Conservation (phyloP, 2,329 filamentous ascomycete species). For the Fusarium humuli region DNA sequence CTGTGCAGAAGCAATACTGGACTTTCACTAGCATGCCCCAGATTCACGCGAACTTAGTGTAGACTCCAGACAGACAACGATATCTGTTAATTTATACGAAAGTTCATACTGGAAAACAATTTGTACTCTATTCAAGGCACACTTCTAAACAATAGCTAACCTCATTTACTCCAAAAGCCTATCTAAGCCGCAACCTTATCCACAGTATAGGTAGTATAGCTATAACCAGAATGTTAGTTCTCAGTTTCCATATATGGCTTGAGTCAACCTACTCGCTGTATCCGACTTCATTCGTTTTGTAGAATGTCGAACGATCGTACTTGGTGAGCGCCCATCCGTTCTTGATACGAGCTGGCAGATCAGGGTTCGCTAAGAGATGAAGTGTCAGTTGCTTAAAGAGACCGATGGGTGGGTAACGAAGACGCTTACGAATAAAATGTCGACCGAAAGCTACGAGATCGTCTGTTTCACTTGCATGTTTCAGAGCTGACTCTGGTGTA, state of each 20-base stretch:
- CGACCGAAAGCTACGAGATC: slow-evolving; percentile 51
- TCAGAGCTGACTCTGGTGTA: slow-evolving; percentile 42
- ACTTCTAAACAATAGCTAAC: fast-evolving
- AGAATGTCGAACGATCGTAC: slow-evolving; percentile 34
- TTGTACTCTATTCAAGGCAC: neutral
- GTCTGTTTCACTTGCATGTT: slow-evolving; percentile 47
- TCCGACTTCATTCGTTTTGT: slow-evolving; percentile 22
- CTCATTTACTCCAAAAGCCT: neutral
- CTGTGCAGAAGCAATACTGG: neutral
- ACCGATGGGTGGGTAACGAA: fast-evolving
- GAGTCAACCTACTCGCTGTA: slow-evolving; percentile 30
- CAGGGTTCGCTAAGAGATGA: slow-evolving; percentile 22
- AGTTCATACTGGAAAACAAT: neutral
- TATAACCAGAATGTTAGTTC: neutral
- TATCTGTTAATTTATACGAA: neutral
- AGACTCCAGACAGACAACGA: no score
- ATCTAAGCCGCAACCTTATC: neutral
- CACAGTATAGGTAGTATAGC: slow-evolving; percentile 21
- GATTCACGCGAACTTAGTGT: no score
- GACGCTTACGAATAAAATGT: slow-evolving; percentile 43
- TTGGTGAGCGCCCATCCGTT: slow-evolving; percentile 34
- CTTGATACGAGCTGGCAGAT: slow-evolving; percentile 32
- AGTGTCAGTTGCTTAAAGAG: neutral
- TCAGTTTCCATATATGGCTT: neutral
- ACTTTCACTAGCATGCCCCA: neutral